Base-by-base conservation (phyloP, 768 basidiomycete genomes). In the Leucocoprinus birnbaumii region DNA sequence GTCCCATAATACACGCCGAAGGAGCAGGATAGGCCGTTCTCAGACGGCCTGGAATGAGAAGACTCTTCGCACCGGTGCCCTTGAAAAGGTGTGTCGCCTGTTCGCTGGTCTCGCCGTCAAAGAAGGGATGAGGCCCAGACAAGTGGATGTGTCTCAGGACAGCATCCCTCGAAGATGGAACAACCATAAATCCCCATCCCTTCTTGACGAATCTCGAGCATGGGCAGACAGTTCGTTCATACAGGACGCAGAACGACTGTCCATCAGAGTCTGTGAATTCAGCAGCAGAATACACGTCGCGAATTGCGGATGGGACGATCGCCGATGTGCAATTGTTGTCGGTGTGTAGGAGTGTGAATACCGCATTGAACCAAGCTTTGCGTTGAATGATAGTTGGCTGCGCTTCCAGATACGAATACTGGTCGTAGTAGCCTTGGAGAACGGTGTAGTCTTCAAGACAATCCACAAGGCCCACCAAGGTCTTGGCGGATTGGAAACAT, bases 41-140 rank as follows among this genome's bases (percentile, higher is more conserved):
- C 10, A 58, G 62, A 1, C 78, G 65, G 9, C 78, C 79, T 16
- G 77, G 55, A 24, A 79, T 65, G 2, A 78, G 63, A 6, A 80
- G 66, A 56, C 74, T 77, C 22, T 69, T 73, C 11, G 76, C 71
- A 1, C 70, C 70, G 11, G 70, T 69, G 3, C 61, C 55, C 31
- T 68, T 62, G 61, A 79, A 79, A 7, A 79, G 56, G 0, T 70
- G 65, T 0, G 70, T 69, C 1, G 77, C 77, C 60, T 80, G 76
- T 35, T 68, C 58, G 2, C 71, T 65, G 0, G 76, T 77, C 3
- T 63, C 63, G 1, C 64, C 42, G 45, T 80, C 78, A 59, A 63
- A 73, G 3, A 59, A 51, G 0, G 78, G 79, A 59, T 80, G 79
- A 0, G 78, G 78, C 2, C 77, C 78, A 2, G 76, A 71, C 18